A percentile compares a stretch with the other conserved stretches of the same genome.
phyloP scores from a whole-genome alignment of 441 rosid genomes.

The Adansonia madagascariensis region DNA sequence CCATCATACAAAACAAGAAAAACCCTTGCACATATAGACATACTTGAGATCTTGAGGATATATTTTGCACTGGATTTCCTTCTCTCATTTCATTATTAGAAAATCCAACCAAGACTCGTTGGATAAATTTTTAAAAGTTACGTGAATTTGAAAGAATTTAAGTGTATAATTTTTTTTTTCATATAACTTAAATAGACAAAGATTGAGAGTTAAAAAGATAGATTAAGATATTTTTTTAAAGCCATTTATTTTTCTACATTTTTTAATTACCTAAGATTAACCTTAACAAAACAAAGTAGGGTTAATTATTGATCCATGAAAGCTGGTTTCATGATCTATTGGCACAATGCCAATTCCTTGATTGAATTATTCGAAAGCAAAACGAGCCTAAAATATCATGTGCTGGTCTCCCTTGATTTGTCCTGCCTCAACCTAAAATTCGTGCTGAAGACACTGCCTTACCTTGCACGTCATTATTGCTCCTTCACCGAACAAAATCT shows the following conservation, averaged over 20 bases:
- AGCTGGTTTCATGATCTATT: neutral
- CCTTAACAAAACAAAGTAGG: neutral
- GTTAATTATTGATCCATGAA: neutral
- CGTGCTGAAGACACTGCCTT: neutral
- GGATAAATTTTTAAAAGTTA: no score
- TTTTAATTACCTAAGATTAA: neutral
- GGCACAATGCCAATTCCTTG: conserved; percentile 1
- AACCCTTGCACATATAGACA: neutral
- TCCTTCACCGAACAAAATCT: neutral
- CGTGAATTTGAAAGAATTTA: no score
- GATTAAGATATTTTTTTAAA: no score
- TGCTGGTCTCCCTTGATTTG: conserved; percentile 15
- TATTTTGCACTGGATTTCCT: no score
- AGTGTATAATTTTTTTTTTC: no score
- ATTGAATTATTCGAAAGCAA: neutral
- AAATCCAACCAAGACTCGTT: no score
- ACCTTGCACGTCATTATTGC: conserved; percentile 16
- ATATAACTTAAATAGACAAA: no score
- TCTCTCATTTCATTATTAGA: no score
- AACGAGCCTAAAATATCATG: neutral
- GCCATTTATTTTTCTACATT: neutral
- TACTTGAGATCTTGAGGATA: no score
- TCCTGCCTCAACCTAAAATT: neutral
- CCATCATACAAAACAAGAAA: neutral
- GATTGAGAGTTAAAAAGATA: no score